Evolutionary conservation across 208 protist species (phyloP).

Genomic region (Plasmodiophora brassicae): DNA sequence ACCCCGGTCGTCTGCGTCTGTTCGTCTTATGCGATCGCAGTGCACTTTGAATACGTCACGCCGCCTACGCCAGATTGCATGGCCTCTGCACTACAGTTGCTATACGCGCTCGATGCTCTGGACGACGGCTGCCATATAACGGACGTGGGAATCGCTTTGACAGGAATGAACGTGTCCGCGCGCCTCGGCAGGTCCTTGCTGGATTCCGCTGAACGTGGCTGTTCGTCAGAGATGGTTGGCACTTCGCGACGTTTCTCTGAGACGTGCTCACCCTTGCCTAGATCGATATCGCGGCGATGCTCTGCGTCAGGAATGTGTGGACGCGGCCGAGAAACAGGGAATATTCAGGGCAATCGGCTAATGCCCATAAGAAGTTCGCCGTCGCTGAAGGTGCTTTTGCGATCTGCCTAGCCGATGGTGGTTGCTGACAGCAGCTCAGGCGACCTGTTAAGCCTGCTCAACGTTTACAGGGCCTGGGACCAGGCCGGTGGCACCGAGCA

Average conservation of each 20-base stretch:
- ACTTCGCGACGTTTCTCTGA: not conserved
- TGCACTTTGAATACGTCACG: conserved; percentile 50
- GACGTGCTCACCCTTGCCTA: not conserved
- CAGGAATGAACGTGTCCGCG: not conserved
- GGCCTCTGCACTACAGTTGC: conserved; percentile 41
- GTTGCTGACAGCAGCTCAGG: not conserved
- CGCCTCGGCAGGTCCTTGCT: not conserved
- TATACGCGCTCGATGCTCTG: conserved; percentile 42
- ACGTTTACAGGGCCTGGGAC: not conserved
- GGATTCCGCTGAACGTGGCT: not conserved
- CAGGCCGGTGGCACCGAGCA: not conserved
- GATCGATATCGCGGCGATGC: conserved; percentile 4
- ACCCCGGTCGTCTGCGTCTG: not conserved
- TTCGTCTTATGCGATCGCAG: conserved; percentile 30
- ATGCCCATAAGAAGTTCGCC: conserved; percentile 22
- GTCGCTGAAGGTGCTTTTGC: conserved; percentile 7
- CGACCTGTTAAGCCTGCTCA: not conserved
- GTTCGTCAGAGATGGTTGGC: not conserved
- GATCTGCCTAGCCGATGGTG: too few species aligned
- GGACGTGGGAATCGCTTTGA: not conserved
- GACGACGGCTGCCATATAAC: conserved; percentile 18
- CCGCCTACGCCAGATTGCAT: conserved; percentile 41
- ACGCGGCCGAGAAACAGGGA: not conserved
- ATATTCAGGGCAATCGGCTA: not conserved
- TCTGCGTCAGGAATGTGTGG: not conserved